Percentiles rank a stretch among this genome's conserved stretches.
Evolutionary conservation across 306 rosid species (phyloP).

Genomic region (Adenanthera pavonina): DNA sequence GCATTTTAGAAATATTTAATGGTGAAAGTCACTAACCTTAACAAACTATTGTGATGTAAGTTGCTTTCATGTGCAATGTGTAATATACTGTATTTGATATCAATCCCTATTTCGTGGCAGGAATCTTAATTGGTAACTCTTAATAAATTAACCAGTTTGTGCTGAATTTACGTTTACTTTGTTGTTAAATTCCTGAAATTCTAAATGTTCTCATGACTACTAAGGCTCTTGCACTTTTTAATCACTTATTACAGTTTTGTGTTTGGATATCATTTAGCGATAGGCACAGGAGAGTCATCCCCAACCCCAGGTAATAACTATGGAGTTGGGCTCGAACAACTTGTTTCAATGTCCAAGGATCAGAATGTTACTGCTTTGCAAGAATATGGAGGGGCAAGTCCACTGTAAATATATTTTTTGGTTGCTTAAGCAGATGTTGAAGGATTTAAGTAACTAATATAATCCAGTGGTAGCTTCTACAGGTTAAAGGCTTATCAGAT

Average conservation of each 20-base stretch:
- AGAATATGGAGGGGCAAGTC: constrained; percentile 83
- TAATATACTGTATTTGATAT: not conserved
- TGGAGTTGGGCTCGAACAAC: constrained; percentile 69
- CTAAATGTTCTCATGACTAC: constrained; percentile 12
- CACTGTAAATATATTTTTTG: constrained; percentile 14
- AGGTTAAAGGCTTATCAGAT: constrained; percentile 75
- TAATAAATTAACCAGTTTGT: constrained; percentile 19
- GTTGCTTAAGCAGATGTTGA: constrained; percentile 20
- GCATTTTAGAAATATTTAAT: constrained; percentile 9
- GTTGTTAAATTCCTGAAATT: not conserved
- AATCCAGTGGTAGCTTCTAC: constrained; percentile 36
- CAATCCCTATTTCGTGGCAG: constrained; percentile 8
- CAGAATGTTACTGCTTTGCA: constrained; percentile 66
- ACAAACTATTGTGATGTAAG: constrained; percentile 24
- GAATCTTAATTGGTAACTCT: constrained; percentile 26
- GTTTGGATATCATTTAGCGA: constrained; percentile 39
- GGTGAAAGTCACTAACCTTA: constrained; percentile 14
- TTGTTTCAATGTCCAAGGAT: constrained; percentile 79
- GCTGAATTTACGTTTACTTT: not conserved
- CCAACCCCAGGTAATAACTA: constrained; percentile 60
- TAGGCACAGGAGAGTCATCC: constrained; percentile 53
- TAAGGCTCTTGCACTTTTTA: constrained; percentile 35
- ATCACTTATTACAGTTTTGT: constrained; percentile 45
- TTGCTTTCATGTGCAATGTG: constrained; percentile 16
- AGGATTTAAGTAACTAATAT: constrained; percentile 32